A percentile compares a stretch with the other conserved stretches of the same genome.
phyloP scores from a whole-genome alignment of 208 protist genomes.

The Tetramitus jugosus region DNA sequence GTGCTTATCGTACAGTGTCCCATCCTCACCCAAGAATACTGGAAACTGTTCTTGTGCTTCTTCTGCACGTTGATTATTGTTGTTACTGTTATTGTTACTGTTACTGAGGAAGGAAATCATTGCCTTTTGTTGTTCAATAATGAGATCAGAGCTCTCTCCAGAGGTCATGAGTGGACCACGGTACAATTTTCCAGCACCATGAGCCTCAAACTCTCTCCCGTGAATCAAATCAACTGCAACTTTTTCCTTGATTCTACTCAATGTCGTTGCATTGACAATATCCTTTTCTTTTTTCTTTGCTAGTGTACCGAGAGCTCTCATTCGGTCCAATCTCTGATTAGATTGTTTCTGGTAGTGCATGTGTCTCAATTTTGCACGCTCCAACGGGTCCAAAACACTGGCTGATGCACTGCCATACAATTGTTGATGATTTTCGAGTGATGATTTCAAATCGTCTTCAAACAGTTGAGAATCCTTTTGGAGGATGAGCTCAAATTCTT shows the following conservation, averaged over 20 bases:
- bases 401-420: too few relatives aligned
- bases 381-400: too few relatives aligned
- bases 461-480: too few relatives aligned
- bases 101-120: not conserved
- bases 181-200: not conserved
- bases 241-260: too few relatives aligned
- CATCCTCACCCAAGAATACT: constrained; percentile 7
- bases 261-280: not conserved
- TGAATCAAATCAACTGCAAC: not conserved
- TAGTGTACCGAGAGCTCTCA: not conserved
- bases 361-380: too few relatives aligned
- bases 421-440: too few relatives aligned
- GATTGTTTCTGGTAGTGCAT: too few relatives aligned
- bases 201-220: not conserved
- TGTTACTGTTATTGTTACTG: not conserved
- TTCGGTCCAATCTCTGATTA: not conserved
- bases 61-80: not conserved
- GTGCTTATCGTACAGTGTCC: constrained; percentile 8
- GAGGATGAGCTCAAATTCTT: too few relatives aligned
- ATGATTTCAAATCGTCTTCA: too few relatives aligned
- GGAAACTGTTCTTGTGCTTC: not conserved
- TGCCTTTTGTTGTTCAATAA: not conserved
- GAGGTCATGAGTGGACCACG: not conserved
- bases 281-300: not conserved
- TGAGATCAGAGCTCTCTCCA: not conserved